These are phyloP conservation scores for Periconia macrospinosa DNA, from an alignment of 2,329 filamentous ascomycete species.

Conservation along the genomic window DNA sequence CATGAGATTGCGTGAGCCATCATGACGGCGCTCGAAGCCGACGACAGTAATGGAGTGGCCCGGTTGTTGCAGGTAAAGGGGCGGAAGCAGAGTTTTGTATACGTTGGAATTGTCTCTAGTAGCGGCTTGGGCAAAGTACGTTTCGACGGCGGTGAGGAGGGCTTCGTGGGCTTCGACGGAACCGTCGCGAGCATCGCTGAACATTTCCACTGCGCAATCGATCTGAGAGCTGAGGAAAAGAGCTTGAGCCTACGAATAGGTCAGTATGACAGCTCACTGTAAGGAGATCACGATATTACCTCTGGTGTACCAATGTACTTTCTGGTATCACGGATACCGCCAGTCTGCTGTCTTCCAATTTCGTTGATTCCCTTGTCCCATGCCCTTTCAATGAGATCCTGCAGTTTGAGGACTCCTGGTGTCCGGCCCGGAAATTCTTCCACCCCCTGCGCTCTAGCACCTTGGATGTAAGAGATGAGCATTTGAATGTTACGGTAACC, in stretches of 20 bases:
- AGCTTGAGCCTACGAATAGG: slow-evolving; percentile 69
- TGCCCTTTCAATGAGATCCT: slow-evolving; percentile 82
- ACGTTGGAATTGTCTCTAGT: slow-evolving; percentile 61
- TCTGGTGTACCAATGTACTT: slow-evolving; percentile 97
- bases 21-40: slow-evolving; percentile 71
- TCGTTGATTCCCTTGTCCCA: slow-evolving; percentile 86
- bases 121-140: slow-evolving; percentile 68
- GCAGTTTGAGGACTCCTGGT: slow-evolving; percentile 79
- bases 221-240: slow-evolving; percentile 73
- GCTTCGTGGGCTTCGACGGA: slow-evolving; percentile 53
- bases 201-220: slow-evolving; percentile 55
- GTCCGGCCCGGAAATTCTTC: slow-evolving; percentile 62
- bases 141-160: slow-evolving; percentile 69
- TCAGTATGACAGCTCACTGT: slow-evolving; percentile 10
- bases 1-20: slow-evolving; percentile 70
- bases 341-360: slow-evolving; percentile 76
- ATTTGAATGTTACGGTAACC: slow-evolving; percentile 96
- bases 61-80: slow-evolving; percentile 88
- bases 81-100: slow-evolving; percentile 71
- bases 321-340: slow-evolving; percentile 81
- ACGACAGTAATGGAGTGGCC: slow-evolving; percentile 91
- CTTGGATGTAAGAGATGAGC: slow-evolving; percentile 76
- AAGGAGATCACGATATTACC: slow-evolving; percentile 49
- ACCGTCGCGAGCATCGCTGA: slow-evolving; percentile 49
- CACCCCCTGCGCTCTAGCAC: slow-evolving; percentile 58